Base-by-base conservation (phyloP, 306 rosid genomes). In the Aeschynomene evenia region DNA sequence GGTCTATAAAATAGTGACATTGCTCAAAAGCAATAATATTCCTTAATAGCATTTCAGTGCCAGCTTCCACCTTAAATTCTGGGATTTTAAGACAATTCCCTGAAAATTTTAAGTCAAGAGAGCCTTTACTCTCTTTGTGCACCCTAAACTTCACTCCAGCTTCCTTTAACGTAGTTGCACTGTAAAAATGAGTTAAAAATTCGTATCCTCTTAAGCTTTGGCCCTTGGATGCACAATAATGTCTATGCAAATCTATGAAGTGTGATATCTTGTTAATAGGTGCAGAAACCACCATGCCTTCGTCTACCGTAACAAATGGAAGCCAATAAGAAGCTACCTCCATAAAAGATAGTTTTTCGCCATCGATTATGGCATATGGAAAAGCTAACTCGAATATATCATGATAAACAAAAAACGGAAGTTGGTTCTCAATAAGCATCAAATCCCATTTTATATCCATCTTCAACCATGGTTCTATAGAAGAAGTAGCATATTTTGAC, bases 91-190 rank as follows among this genome's bases (percentile, higher is more conserved):
- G 23, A 49, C 9, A 2, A 18, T 12, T 12, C 6, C 24, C 54
- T 16, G 24, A 49, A 51, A 51, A 22, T 20, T 51, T 3, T n/a
- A 51, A 20, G 13, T 51, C 28, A 9, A 51, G 12, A 3, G 9
- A 19, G 56, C 45, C 9, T 1, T 4, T 7, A 10, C 20, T 46
- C 1, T 4, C 2, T 45, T 9, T 5, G 5, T 20, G 1, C 6
- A n/a, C 50, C 45, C 4, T 6, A 0, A 73, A 63, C 65, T 19
- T 40, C 24, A 73, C 14, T 26, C 78, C 72, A 14, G 72, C 66
- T 4, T 29, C 51, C 0, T 13, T 1, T 15, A 54, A 22, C 0
- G 54, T 28, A 0, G 15, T 39, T 4, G 37, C 72, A 26, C 46
- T 20, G 10, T 19, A 8, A 1, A 49, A 14, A 0, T 6, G 40